These are phyloP conservation scores for Tagetes erecta DNA, from an alignment of 129 eudicot genomes.

Conservation along the genomic window DNA sequence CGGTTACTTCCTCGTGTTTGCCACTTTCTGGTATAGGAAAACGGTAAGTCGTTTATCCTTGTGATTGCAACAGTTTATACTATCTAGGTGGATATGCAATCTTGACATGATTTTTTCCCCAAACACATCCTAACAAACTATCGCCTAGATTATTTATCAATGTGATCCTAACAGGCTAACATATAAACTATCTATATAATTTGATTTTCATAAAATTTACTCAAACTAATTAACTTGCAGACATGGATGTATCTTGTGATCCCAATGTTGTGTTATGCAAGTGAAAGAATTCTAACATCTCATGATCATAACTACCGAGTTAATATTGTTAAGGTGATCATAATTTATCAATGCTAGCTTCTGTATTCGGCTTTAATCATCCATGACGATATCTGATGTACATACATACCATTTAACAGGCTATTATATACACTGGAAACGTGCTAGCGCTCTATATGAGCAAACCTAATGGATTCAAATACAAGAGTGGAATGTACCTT, in stretches of 20 bases:
- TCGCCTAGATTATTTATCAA: too few relatives aligned
- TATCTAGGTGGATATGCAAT: too few relatives aligned
- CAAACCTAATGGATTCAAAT: slow-evolving; percentile 77
- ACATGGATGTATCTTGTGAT: slow-evolving; percentile 91
- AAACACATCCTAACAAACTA: too few relatives aligned
- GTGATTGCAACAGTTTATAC: not conserved
- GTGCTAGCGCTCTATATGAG: slow-evolving; percentile 91
- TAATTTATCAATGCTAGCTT: not conserved
- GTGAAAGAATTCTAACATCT: slow-evolving; percentile 63
- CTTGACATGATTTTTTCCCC: too few relatives aligned
- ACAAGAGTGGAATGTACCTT: slow-evolving; percentile 98
- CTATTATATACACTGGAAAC: slow-evolving; percentile 83
- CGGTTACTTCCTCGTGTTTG: slow-evolving; percentile 72
- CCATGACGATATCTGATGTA: not conserved
- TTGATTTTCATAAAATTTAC: not conserved
- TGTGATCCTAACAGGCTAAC: too few relatives aligned
- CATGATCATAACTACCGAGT: slow-evolving; percentile 59
- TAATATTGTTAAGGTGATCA: slow-evolving; percentile 61
- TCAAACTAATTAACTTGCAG: slow-evolving; percentile 39
- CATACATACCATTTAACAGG: slow-evolving; percentile 43
- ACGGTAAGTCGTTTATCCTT: slow-evolving; percentile 56
- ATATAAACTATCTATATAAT: not conserved
- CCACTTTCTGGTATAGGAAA: slow-evolving; percentile 56
- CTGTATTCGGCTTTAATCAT: not conserved
- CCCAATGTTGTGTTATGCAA: slow-evolving; percentile 62